Evolutionary conservation across 768 basidiomycete species (phyloP).

Genomic region (Lentinula sp.): DNA sequence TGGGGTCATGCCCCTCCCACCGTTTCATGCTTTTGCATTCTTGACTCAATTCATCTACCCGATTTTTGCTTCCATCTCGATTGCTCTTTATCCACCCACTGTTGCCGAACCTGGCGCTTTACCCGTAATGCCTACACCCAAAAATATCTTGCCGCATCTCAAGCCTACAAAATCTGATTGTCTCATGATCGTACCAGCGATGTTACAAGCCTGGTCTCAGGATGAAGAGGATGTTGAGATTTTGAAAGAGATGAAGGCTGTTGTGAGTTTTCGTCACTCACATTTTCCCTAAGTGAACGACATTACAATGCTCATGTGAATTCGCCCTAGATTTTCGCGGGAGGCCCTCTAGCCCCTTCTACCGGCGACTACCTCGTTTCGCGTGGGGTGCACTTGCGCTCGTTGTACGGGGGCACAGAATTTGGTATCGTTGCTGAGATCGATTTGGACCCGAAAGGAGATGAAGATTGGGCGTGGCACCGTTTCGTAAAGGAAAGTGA

Average conservation of each 20-base stretch:
- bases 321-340: neutral
- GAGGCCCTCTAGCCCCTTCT: neutral
- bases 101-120: slow-evolving; percentile 8
- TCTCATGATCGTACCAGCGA: slow-evolving; percentile 15
- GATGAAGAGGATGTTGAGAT: slow-evolving; percentile 13
- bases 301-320: too few species aligned
- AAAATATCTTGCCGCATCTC: slow-evolving; percentile 15
- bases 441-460: neutral
- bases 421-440: slow-evolving; percentile 11
- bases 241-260: slow-evolving; percentile 11
- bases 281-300: too few species aligned
- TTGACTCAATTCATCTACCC: slow-evolving; percentile 13
- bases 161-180: slow-evolving; percentile 10
- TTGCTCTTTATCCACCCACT: slow-evolving; percentile 21
- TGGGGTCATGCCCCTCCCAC: slow-evolving; percentile 13
- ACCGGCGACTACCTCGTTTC: neutral
- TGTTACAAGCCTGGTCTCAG: slow-evolving; percentile 16
- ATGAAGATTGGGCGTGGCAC: slow-evolving; percentile 14
- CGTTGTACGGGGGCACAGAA: neutral
- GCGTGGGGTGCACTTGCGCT: neutral
- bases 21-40: slow-evolving; percentile 16
- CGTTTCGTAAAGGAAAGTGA: neutral
- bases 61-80: slow-evolving; percentile 9
- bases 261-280: slow-evolving; percentile 13
- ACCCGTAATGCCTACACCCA: slow-evolving; percentile 15